These are phyloP conservation scores for Ophiocytium majus DNA, from an alignment of 352 stramenopile species.

Conservation along the genomic window DNA sequence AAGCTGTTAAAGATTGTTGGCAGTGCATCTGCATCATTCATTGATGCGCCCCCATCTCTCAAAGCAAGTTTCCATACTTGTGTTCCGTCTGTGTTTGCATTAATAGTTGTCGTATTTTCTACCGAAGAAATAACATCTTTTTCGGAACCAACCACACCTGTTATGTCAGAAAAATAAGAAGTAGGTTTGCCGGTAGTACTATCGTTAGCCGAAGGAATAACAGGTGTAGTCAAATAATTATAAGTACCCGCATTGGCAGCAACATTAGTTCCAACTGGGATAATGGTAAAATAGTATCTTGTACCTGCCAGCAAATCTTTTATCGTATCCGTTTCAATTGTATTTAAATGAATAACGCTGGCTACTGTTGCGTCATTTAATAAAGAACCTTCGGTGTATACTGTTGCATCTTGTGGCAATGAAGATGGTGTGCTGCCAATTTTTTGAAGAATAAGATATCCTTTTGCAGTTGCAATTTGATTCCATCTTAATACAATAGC, in stretches of 20 bases:
- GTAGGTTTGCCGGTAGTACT: constrained; percentile 19
- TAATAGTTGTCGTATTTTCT: constrained; percentile 22
- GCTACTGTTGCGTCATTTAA: constrained; percentile 20
- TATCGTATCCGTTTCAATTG: constrained; percentile 21
- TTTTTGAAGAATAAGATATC: constrained; percentile 23
- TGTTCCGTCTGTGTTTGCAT: constrained; percentile 19
- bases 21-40: constrained; percentile 19
- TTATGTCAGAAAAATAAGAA: constrained; percentile 23
- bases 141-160: constrained; percentile 18
- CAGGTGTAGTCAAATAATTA: constrained; percentile 22
- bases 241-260: constrained; percentile 18
- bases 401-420: constrained; percentile 19
- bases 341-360: constrained; percentile 22
- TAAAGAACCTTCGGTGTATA: constrained; percentile 21
- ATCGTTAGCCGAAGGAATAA: constrained; percentile 20
- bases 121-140: constrained; percentile 22
- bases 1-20: constrained; percentile 21
- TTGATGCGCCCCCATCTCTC: constrained; percentile 17
- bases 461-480: constrained; percentile 21
- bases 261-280: constrained; percentile 20
- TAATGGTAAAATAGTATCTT: constrained; percentile 23
- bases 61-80: constrained; percentile 21
- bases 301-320: constrained; percentile 19
- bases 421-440: constrained; percentile 19
- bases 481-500: constrained; percentile 22